These are phyloP conservation scores for Hericium alpestre DNA, from an alignment of 768 basidiomycete species.

Conservation along the genomic window DNA sequence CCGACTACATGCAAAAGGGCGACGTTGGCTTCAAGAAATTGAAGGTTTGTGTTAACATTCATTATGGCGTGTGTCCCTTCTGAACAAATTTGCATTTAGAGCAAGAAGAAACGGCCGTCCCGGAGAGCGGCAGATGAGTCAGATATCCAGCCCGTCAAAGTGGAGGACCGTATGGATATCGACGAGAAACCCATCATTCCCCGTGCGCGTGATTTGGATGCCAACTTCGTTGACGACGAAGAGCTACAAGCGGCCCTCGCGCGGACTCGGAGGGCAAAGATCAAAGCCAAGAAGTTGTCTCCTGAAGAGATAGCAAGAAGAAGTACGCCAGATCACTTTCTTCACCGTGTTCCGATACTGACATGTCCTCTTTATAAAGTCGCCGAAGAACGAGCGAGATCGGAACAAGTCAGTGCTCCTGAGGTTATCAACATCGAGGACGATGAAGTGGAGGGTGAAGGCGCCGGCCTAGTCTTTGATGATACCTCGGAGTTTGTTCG, in stretches of 20 bases:
- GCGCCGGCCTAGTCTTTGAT: constrained; percentile 70
- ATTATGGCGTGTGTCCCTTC: background rate
- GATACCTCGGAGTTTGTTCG: constrained; percentile 97
- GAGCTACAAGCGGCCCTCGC: constrained; percentile 91
- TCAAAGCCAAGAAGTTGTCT: constrained; percentile 65
- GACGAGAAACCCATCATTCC: constrained; percentile 65
- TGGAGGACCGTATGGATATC: constrained; percentile 63
- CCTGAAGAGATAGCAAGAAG: constrained; percentile 76
- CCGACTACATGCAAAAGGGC: constrained; percentile 87
- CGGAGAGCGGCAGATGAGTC: constrained; percentile 51
- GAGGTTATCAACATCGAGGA: constrained; percentile 38
- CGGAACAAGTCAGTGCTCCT: constrained; percentile 32
- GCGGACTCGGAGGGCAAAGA: constrained; percentile 71
- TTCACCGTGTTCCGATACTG: background rate
- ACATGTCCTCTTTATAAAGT: constrained; percentile 31
- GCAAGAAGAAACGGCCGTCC: constrained; percentile 84
- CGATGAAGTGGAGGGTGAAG: constrained; percentile 36
- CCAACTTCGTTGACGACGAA: constrained; percentile 95
- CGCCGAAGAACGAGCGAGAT: constrained; percentile 46
- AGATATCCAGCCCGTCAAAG: constrained; percentile 30
- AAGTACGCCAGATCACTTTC: constrained; percentile 34
- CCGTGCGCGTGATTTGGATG: constrained; percentile 62
- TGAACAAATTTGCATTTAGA: constrained; percentile 31
- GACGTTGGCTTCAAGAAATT: constrained; percentile 93
- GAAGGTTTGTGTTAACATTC: constrained; percentile 41